These are phyloP conservation scores for Fragaria iinumae DNA, from an alignment of 306 rosid genomes.

Conservation along the genomic window DNA sequence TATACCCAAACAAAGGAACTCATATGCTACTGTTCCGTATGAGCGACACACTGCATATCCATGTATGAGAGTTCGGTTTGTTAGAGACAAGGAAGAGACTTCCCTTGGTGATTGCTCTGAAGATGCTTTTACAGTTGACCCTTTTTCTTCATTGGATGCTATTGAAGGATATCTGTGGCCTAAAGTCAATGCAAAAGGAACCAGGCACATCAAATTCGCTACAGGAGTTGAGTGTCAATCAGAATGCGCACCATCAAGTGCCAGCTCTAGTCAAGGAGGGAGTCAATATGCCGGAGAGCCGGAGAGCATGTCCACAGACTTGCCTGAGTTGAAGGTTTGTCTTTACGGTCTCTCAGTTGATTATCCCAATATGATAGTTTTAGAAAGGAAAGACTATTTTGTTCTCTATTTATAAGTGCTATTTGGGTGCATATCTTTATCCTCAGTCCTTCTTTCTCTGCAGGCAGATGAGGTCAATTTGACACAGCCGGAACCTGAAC, in stretches of 20 bases:
- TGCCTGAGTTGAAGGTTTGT: conserved; percentile 56
- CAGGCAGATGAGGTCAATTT: conserved; percentile 43
- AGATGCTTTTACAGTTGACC: conserved; percentile 69
- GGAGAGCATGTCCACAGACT: conserved; percentile 42
- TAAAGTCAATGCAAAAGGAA: conserved; percentile 47
- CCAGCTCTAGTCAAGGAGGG: conserved; percentile 44
- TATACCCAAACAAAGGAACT: conserved; percentile 52
- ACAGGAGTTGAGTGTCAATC: conserved; percentile 38
- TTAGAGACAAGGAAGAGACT: conserved; percentile 70
- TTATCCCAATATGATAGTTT: not conserved
- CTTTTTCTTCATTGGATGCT: conserved; percentile 68
- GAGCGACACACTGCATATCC: conserved; percentile 59
- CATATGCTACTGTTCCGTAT: conserved; percentile 69
- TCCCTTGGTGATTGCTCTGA: conserved; percentile 50
- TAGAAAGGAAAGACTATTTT: not conserved
- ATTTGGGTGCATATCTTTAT: conserved; percentile 3
- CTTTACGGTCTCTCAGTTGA: conserved; percentile 20
- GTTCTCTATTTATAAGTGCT: not conserved
- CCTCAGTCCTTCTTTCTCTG: conserved; percentile 14
- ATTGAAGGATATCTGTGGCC: conserved; percentile 78
- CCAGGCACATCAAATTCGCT: conserved; percentile 30
- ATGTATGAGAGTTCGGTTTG: conserved; percentile 69
- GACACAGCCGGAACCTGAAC: conserved; percentile 25
- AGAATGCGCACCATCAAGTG: conserved; percentile 48
- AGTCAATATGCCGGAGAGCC: conserved; percentile 30